phyloP scores from a whole-genome alignment of 2,329 filamentous ascomycete genomes.

The Pestalotiopsis sp. region DNA sequence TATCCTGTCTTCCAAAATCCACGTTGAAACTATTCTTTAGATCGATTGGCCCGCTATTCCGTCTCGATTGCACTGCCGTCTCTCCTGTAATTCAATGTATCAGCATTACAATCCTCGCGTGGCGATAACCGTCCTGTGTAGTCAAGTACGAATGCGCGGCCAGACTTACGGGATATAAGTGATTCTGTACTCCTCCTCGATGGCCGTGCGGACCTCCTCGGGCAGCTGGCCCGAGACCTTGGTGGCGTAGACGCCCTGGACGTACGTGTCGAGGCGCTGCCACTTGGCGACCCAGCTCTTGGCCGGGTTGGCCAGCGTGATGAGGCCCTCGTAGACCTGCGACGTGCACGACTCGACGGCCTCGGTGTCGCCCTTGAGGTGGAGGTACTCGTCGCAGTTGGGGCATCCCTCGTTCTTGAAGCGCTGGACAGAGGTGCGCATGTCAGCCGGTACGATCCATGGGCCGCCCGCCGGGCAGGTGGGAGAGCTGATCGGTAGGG shows the following conservation, averaged over 20 bases:
- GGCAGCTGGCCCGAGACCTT: conserved; percentile 86
- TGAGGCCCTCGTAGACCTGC: conserved; percentile 91
- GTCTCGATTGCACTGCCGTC: conserved; percentile 24
- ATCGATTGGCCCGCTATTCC: conserved; percentile 17
- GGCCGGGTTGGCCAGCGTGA: conserved; percentile 80
- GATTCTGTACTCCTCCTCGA: conserved; percentile 67
- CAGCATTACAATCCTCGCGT: neutral
- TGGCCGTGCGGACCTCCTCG: conserved; percentile 62
- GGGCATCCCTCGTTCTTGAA: conserved; percentile 90
- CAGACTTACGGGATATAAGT: conserved; percentile 65
- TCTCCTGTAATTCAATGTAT: conserved; percentile 16
- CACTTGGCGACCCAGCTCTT: conserved; percentile 95
- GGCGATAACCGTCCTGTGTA: neutral
- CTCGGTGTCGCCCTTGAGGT: conserved; percentile 77
- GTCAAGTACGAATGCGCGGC: conserved; percentile 43
- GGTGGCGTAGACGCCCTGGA: conserved; percentile 87
- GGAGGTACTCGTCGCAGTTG: conserved; percentile 93
- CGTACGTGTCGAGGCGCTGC: conserved; percentile 88
- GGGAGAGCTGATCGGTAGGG: conserved; percentile 12
- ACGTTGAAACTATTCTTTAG: neutral
- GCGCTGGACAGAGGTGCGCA: conserved; percentile 55
- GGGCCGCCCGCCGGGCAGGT: neutral
- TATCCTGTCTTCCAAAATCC: neutral
- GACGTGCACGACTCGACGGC: conserved; percentile 91
- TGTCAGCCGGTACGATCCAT: neutral